Percentiles rank a stretch among this genome's conserved stretches.
These are phyloP conservation scores for Polygonum aviculare DNA, from an alignment of 148 eudicot species.

Conservation along the genomic window DNA sequence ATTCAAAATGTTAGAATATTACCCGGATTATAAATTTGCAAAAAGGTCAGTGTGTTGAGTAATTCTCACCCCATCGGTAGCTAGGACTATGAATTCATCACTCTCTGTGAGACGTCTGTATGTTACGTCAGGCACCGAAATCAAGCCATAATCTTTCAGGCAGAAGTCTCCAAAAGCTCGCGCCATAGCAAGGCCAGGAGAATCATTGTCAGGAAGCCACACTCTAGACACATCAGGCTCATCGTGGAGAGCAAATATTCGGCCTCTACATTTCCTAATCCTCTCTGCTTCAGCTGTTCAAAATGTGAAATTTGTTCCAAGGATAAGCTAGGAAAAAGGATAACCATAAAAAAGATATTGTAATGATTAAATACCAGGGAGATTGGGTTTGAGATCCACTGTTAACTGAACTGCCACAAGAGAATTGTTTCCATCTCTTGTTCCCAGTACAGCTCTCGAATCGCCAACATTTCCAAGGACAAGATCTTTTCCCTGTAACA, in stretches of 20 bases:
- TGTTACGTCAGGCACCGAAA: constrained; percentile 73
- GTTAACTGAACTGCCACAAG: constrained; percentile 81
- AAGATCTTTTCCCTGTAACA: constrained; percentile 60
- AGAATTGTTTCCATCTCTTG: constrained; percentile 52
- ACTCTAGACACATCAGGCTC: constrained; percentile 90
- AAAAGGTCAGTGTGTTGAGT: background rate
- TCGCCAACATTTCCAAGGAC: constrained; percentile 88
- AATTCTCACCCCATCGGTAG: constrained; percentile 75
- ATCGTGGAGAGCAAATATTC: constrained; percentile 76
- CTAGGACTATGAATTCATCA: constrained; percentile 79
- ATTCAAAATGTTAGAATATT: background rate
- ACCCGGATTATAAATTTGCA: background rate
- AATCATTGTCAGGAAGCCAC: constrained; percentile 74
- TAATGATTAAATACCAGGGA: constrained; percentile 50
- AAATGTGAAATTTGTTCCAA: background rate
- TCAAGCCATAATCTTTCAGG: constrained; percentile 80
- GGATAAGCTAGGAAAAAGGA: background rate
- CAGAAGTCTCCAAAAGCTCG: constrained; percentile 96
- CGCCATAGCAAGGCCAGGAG: constrained; percentile 96
- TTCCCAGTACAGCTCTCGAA: constrained; percentile 84
- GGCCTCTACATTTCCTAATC: constrained; percentile 74
- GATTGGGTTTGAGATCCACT: constrained; percentile 96
- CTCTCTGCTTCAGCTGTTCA: constrained; percentile 74
- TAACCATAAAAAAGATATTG: no score
- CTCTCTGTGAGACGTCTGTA: constrained; percentile 51